Base-by-base conservation (phyloP, 192 early-diverging fungal species). In the Umbelopsis sp. region DNA sequence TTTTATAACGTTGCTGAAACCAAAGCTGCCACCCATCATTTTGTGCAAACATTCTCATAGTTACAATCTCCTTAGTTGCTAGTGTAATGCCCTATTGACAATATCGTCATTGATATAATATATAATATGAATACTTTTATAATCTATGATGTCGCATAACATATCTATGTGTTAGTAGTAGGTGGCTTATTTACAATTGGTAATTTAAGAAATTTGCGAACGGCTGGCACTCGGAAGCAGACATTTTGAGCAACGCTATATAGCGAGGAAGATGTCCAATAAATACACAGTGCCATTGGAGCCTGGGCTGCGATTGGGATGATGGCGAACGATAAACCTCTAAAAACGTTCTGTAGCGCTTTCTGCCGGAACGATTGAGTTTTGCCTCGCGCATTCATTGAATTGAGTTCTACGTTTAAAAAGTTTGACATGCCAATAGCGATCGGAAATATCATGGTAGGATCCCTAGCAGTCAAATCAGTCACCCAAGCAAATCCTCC, bases 221-320 rank as follows among this genome's bases (percentile, higher is more conserved):
- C 69, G 4, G 58, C 10, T n/a, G 82, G 77, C 46, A 84, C 45
- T 52, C 78, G 75, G 68, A 93, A 89, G 10, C 71, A 49, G 9
- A 87, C 15, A 71, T 92, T 90, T 69, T 93, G 92, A 9, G 78
- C 35, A 2, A 87, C 71, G 68, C 87, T 88, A 65, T 86, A 94
- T 33, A 75, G 81, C 8, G 84, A 84, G 18, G 92, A 94, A 0
- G 90, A 78, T 5, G 86, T 50, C 92, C 92, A 94, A 66, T 92
- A 93, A 5, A 93, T 25, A 22, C 83, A 84, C 22, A 94, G 78
- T 1, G 83, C 89, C 82, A 84, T 78, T 18, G 91, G 91, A n/a
- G 85, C 84, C 61, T 91, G 80, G 3, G 90, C 79, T 7, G 90
- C 89, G 41, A 92, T 81, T 8, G 89, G 89, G 30, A 90, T 81